Conservation (phyloP, 768 basidiomycete species). For the Pleurotus tuoliensis region DNA sequence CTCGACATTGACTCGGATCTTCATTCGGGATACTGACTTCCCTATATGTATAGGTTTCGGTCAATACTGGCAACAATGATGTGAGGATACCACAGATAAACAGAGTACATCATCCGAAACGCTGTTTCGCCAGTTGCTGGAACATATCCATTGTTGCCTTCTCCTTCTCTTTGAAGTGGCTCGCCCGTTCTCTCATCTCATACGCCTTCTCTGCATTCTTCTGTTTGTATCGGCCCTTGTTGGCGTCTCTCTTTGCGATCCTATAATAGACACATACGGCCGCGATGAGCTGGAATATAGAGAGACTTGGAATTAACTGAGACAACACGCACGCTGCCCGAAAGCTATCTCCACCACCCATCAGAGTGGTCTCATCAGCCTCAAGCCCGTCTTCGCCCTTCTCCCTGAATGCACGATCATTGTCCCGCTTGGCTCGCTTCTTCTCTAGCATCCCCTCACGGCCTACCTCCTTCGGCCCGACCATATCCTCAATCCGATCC, state of each 20-base stretch:
- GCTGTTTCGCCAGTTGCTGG: conserved; percentile 82
- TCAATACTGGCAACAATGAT: too few relatives aligned
- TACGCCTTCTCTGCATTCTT: conserved; percentile 53
- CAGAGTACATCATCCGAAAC: conserved; percentile 58
- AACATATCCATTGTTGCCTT: conserved; percentile 97
- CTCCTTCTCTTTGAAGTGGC: conserved; percentile 71
- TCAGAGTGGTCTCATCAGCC: conserved; percentile 69
- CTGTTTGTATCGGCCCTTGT: conserved; percentile 58
- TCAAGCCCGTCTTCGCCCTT: conserved; percentile 78
- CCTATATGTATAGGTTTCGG: not conserved
- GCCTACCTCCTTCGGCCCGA: conserved; percentile 78
- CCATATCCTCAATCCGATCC: conserved; percentile 70
- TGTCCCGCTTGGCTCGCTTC: conserved; percentile 69
- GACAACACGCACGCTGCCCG: conserved; percentile 56
- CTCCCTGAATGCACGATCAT: conserved; percentile 68
- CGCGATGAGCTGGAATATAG: not conserved
- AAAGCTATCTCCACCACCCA: conserved; percentile 85
- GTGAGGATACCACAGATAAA: too few relatives aligned
- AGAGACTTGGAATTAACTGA: not conserved
- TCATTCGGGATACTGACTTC: not conserved
- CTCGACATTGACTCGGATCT: not conserved
- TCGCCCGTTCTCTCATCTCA: conserved; percentile 56
- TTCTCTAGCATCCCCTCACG: conserved; percentile 86
- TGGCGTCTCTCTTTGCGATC: conserved; percentile 70
- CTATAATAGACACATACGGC: conserved; percentile 32